These are phyloP conservation scores for Carex sylvatica DNA, from an alignment of 202 grass and related monocot genomes.

Conservation along the genomic window DNA sequence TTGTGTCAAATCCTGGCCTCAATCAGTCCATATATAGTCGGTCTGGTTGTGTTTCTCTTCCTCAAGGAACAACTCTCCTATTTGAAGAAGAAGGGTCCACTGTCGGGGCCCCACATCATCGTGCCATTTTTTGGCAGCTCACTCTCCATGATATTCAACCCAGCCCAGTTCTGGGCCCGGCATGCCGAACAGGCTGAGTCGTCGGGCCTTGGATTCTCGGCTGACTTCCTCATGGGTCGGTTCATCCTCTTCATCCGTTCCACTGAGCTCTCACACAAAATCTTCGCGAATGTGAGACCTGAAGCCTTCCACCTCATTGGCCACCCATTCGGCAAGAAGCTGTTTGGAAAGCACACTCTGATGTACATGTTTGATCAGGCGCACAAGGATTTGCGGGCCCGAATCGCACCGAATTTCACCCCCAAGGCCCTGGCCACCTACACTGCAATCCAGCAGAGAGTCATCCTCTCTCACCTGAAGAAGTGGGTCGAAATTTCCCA, in stretches of 20 bases:
- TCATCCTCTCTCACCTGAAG: conserved; percentile 61
- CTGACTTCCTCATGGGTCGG: conserved; percentile 63
- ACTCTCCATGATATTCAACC: conserved; percentile 55
- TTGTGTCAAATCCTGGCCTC: conserved; percentile 2
- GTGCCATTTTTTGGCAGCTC: conserved; percentile 76
- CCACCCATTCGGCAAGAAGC: conserved; percentile 86
- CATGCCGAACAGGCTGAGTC: conserved; percentile 49
- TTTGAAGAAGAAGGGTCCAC: conserved; percentile 66
- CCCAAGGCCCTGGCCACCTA: conserved; percentile 79
- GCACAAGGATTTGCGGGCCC: conserved; percentile 83
- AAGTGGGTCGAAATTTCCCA: conserved; percentile 46
- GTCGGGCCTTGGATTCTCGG: conserved; percentile 68
- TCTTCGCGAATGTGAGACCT: conserved; percentile 91
- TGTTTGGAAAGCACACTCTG: conserved; percentile 95
- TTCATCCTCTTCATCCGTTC: conserved; percentile 88
- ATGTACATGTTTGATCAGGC: conserved; percentile 97
- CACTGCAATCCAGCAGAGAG: conserved; percentile 71
- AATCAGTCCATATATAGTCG: conserved; percentile 41
- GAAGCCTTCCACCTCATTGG: conserved; percentile 97
- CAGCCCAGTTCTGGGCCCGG: conserved; percentile 66
- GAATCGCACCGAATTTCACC: conserved; percentile 85
- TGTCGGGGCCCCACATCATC: conserved; percentile 54
- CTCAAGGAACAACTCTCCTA: conserved; percentile 80
- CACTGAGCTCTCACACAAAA: conserved; percentile 76
- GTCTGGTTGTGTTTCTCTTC: conserved; percentile 33